Evolutionary conservation across 441 rosid genomes (phyloP).

Genomic region (Populus tomentosa): DNA sequence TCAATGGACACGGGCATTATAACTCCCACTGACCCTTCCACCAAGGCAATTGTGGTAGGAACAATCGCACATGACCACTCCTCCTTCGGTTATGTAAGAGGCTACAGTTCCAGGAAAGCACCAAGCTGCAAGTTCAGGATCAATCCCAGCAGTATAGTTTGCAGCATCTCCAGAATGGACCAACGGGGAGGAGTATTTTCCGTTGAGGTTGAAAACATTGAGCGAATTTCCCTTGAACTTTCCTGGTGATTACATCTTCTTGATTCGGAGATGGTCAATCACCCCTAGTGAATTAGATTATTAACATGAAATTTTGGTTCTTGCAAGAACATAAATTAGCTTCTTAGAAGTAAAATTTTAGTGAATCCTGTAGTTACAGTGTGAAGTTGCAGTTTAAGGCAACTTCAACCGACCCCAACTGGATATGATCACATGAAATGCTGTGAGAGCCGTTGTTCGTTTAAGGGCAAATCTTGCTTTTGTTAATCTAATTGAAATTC

Average conservation of each 20-base stretch:
- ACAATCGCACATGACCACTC: conserved; percentile 29
- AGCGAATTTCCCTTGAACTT: conserved; percentile 29
- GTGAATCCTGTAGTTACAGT: too few species aligned
- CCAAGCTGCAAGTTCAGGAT: conserved; percentile 8
- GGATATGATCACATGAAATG: too few species aligned
- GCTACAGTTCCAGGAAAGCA: conserved; percentile 17
- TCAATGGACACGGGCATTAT: conserved; percentile 24
- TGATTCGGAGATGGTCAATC: conserved; percentile 45
- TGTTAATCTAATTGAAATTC: background rate
- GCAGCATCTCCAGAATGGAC: conserved; percentile 34
- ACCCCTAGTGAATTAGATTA: conserved; percentile 48
- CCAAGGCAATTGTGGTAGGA: background rate
- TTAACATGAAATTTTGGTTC: conserved; percentile 18
- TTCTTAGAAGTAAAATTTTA: background rate
- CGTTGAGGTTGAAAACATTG: conserved; percentile 23
- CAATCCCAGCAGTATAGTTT: conserved; percentile 24
- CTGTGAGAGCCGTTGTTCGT: too few species aligned
- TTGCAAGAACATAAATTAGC: background rate
- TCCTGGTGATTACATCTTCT: conserved; percentile 45
- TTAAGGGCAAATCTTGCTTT: too few species aligned
- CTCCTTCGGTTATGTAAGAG: conserved; percentile 19
- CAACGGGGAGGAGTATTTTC: conserved; percentile 19
- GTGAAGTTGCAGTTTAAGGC: too few species aligned
- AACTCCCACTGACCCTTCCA: conserved; percentile 6
- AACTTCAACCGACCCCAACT: too few species aligned